These are phyloP conservation scores for Brachypodium distachyon DNA, from an alignment of 202 grass and related monocot species.

Conservation along the genomic window DNA sequence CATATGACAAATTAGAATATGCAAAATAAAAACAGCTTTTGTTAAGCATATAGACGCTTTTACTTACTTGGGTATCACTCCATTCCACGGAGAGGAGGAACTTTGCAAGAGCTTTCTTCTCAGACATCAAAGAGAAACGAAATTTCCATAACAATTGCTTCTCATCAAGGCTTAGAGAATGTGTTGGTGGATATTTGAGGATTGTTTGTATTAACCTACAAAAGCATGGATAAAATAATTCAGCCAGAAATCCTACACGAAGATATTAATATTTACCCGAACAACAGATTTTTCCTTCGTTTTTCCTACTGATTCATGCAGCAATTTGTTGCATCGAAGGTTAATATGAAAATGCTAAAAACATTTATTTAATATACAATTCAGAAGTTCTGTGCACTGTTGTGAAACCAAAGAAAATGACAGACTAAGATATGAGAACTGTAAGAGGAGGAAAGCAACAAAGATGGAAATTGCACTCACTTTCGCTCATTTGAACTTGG, in stretches of 20 bases:
- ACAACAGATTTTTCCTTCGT: not conserved
- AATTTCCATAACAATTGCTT: slow-evolving; percentile 99
- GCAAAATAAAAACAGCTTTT: not conserved
- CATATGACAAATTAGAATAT: not conserved
- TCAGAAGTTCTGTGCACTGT: too few species aligned
- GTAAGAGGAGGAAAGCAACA: not conserved
- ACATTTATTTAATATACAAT: too few species aligned
- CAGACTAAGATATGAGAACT: not conserved
- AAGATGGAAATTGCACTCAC: slow-evolving; percentile 40
- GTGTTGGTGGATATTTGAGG: slow-evolving; percentile 86
- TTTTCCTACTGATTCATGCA: slow-evolving; percentile 5
- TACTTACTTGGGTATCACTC: slow-evolving; percentile 90
- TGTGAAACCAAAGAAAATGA: too few species aligned
- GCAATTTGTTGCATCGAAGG: not conserved
- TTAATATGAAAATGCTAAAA: too few species aligned
- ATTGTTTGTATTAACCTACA: slow-evolving; percentile 76
- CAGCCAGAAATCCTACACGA: not conserved
- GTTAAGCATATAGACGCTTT: not conserved
- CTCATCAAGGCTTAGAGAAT: slow-evolving; percentile 63
- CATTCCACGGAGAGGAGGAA: slow-evolving; percentile 89
- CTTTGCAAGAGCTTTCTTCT: slow-evolving; percentile 98
- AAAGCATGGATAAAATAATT: slow-evolving; percentile 8
- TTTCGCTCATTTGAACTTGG: slow-evolving; percentile 86
- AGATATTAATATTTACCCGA: not conserved
- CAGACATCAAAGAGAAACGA: slow-evolving; percentile 99